Evolutionary conservation across 371 early-diverging fungal genomes (phyloP).

Genomic region (Coemansia sp.): DNA sequence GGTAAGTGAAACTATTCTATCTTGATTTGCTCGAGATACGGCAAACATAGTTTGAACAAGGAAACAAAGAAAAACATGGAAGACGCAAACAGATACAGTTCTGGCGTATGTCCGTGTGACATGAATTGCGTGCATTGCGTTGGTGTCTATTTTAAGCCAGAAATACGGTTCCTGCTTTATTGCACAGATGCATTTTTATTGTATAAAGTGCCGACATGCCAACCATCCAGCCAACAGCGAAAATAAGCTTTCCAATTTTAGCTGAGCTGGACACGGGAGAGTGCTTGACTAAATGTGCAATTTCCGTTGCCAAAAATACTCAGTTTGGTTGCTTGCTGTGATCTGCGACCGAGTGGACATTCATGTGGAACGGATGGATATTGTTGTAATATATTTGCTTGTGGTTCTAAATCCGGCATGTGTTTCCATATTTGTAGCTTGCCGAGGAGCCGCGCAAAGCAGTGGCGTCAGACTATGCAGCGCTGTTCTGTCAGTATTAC

Average conservation of each 20-base stretch:
- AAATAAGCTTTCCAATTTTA: neutral
- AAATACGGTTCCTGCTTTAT: neutral
- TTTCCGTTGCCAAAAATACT: neutral
- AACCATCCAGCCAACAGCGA: neutral
- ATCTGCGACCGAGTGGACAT: no score
- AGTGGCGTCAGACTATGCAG: constrained; percentile 34
- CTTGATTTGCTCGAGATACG: neutral
- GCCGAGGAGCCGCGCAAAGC: constrained; percentile 37
- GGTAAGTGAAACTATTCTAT: constrained; percentile 18
- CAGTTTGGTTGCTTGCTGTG: no score
- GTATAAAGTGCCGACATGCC: neutral
- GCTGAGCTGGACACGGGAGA: neutral
- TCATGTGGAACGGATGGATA: neutral
- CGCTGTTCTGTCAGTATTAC: constrained; percentile 37
- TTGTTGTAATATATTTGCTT: neutral
- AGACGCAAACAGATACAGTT: no score
- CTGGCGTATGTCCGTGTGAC: neutral
- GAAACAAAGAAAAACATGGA: no score
- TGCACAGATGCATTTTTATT: neutral
- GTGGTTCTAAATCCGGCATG: neutral
- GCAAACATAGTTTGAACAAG: no score
- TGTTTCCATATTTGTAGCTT: constrained; percentile 25
- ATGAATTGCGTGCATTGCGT: neutral
- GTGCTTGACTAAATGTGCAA: neutral
- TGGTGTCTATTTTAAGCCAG: neutral